Percentiles rank a stretch among this genome's conserved stretches.
These are phyloP conservation scores for Chlorella sp. DNA, from an alignment of 139 green algal genomes.

Conservation along the genomic window DNA sequence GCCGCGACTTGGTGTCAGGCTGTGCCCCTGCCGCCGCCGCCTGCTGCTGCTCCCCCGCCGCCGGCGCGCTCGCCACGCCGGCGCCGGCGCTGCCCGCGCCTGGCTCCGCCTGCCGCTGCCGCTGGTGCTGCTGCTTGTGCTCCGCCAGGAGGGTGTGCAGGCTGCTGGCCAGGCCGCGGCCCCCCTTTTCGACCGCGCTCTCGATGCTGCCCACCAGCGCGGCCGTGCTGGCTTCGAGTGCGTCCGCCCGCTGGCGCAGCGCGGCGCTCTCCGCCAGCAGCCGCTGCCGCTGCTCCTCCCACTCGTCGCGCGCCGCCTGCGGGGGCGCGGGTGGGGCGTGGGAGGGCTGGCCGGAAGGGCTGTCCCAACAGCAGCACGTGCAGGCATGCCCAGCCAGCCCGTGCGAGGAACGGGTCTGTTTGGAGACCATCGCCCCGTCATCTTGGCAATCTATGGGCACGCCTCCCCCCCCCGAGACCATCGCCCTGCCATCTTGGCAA, in stretches of 20 bases:
- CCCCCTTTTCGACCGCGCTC: neutral
- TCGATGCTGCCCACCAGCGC: constrained; percentile 5
- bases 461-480: too few species aligned
- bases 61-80: too few species aligned
- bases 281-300: constrained; percentile 21
- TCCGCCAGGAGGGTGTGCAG: neutral
- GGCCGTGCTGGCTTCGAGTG: constrained; percentile 4
- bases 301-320: constrained; percentile 28
- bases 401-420: neutral
- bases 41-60: too few species aligned
- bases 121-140: neutral
- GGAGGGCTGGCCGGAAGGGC: neutral
- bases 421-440: neutral
- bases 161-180: neutral
- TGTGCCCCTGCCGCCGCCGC: too few species aligned
- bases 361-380: neutral
- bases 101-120: neutral
- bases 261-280: constrained; percentile 4
- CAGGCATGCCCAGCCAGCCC: neutral
- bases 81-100: too few species aligned
- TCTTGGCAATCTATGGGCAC: neutral
- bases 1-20: too few species aligned
- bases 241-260: neutral
- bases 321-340: neutral
- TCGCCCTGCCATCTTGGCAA: too few species aligned